Evolutionary conservation across 2,329 filamentous ascomycete species (phyloP), one percentile per base, ranked within the genome.

Genomic region (Pyrenochaeta sp.): DNA sequence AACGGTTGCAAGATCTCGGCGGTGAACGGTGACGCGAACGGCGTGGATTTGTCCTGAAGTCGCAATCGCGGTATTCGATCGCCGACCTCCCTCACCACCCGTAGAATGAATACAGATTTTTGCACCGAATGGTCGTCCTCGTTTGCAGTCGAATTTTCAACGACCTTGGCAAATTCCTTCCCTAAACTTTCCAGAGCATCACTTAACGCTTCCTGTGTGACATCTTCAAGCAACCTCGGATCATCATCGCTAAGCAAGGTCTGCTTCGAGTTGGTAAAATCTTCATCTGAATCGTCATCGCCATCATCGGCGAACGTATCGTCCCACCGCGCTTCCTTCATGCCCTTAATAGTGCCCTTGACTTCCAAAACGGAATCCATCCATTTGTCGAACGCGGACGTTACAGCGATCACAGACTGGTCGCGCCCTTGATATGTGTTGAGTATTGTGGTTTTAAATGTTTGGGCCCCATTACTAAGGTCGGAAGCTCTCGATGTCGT

Each of bases 221-320:
- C 83, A 34, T 87, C 83, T 55, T 87, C 84, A 6, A 95, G 78
- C 61, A 85, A 76, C 40, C 83, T 80, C 0, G 91, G 89, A 66
- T 95, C 91, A 34, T 94, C 87, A 51, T 86, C 86, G 74, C 89
- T 92, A 12, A 96, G 82, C 0, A 88, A 75, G 37, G 84, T 83
- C 66, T 92, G 89, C 34, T 89, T 84, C 19, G 83, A 83, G 60
- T 91, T 88, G 0, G 85, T 86, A 52, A 90, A 84, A 61, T 93
- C 90, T 58, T 92, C 89, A 43, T 91, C 86, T 53, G 90, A 88
- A 12, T 81, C 78, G 50, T 90, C 87, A 50, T 92, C 86, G 42
- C 91, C 87, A 54, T 93, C 90, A 40, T 92, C 86, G 50, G 90
- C 87, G 28, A 88, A 83, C 59, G 91, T 90, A 54, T 91, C 89